Base-by-base conservation (phyloP, 768 basidiomycete genomes). In the Fomitopsis pulvina region DNA sequence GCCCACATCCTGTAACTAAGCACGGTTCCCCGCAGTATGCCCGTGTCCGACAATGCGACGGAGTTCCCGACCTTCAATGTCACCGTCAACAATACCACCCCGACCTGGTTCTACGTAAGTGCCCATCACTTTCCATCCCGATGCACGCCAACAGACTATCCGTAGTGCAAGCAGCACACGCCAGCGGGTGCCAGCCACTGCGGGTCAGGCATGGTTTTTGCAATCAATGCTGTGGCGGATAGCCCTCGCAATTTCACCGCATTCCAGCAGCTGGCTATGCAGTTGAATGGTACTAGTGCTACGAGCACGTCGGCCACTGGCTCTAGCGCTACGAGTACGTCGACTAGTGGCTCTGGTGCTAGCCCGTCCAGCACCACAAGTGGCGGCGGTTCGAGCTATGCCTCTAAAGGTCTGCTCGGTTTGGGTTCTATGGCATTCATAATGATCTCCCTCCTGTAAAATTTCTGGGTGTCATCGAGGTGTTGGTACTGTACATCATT, bases 21-120 rank as follows among this genome's bases (percentile, higher is more conserved):
- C 29, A 22, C 26, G 32, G 26, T 32, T 26, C 27, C 50, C 26
- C 28, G 46, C 47, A 66, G 66, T 64, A 63, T 66, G 57, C 63
- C 68, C 47, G 78, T 82, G 28, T 63, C 64, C 28, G 72, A 61
- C 45, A 63, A 63, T 55, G 64, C 66, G 2, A 76, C 75, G 37
- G 54, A 62, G 12, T 78, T 78, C 74, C 79, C 78, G 9, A 76
- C 74, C 18, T 81, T 69, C 68, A 79, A 69, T 59, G 65, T 76
- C 58, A 79, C 75, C 32, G 75, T 85, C 53, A 78, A 73, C 52
- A 76, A 77, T 62, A 82, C 80, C 26, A 58, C 68, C 21, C 80
- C 80, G 39, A 64, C 79, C 53, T 82, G 80, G 79, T 75, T 75
- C 39, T 80, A 74, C 68, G 72, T 74, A 57, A 29, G 72, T 67